Evolutionary conservation across 441 rosid genomes (phyloP).

Genomic region (Lepidium campestre): DNA sequence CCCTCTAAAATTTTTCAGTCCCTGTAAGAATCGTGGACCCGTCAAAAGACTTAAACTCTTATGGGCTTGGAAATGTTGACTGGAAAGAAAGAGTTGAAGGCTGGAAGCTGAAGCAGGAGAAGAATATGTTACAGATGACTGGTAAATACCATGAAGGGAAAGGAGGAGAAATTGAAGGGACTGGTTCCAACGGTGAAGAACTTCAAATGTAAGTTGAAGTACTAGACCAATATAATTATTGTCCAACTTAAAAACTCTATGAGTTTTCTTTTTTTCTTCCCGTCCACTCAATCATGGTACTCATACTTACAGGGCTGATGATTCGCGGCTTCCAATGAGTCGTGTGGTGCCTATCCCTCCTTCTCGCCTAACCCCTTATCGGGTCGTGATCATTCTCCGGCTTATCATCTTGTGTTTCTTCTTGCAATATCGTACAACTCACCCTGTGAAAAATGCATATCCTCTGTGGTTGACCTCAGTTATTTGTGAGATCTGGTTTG

Average conservation of each 20-base stretch:
- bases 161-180: slow-evolving; percentile 90
- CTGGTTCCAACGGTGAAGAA: slow-evolving; percentile 94
- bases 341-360: slow-evolving; percentile 80
- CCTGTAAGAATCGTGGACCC: slow-evolving; percentile 97
- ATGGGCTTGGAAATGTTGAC: slow-evolving; percentile 92
- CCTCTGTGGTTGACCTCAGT: slow-evolving; percentile 92
- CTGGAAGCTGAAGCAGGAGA: slow-evolving; percentile 96
- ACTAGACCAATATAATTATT: neutral
- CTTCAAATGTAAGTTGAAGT: slow-evolving; percentile 70
- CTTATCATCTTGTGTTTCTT: slow-evolving; percentile 95
- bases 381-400: slow-evolving; percentile 88
- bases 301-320: slow-evolving; percentile 72
- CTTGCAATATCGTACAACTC: slow-evolving; percentile 91
- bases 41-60: slow-evolving; percentile 88
- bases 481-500: slow-evolving; percentile 99
- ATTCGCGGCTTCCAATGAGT: slow-evolving; percentile 86
- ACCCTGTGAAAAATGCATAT: slow-evolving; percentile 91
- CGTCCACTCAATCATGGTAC: slow-evolving; percentile 13
- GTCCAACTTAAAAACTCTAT: neutral
- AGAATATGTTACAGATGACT: slow-evolving; percentile 65
- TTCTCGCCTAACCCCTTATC: slow-evolving; percentile 85
- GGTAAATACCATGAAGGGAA: slow-evolving; percentile 78
- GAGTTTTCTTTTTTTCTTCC: neutral
- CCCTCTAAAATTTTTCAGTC: slow-evolving; percentile 39
- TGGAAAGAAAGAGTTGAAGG: slow-evolving; percentile 99